These are phyloP conservation scores for Antarctomyces pellizariae DNA, from an alignment of 495 filamentous ascomycete species.

Conservation along the genomic window DNA sequence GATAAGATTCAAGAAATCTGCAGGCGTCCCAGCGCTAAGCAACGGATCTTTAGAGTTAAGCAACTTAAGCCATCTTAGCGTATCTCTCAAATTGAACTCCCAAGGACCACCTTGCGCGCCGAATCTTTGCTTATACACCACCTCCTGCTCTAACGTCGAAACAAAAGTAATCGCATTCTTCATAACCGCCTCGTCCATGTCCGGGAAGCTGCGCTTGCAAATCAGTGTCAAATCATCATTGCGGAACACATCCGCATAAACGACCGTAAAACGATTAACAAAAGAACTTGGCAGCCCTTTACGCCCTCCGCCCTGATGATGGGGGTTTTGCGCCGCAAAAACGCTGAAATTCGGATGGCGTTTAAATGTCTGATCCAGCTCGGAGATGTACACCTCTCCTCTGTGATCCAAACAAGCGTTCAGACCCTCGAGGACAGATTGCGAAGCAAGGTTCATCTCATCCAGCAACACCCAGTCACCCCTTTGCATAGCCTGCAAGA, in stretches of 20 bases:
- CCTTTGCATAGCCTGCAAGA: slow-evolving; percentile 83
- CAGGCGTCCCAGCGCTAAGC: slow-evolving; percentile 24
- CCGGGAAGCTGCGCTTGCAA: slow-evolving; percentile 50
- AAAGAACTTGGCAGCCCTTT: slow-evolving; percentile 93
- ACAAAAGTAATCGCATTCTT: slow-evolving; percentile 55
- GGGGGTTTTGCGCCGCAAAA: slow-evolving; percentile 94
- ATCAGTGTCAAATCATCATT: slow-evolving; percentile 63
- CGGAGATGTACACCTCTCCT: slow-evolving; percentile 85
- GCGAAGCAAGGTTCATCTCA: slow-evolving; percentile 97
- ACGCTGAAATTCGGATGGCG: slow-evolving; percentile 73
- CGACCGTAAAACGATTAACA: slow-evolving; percentile 93
- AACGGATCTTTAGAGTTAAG: slow-evolving; percentile 31
- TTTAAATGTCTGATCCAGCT: slow-evolving; percentile 80
- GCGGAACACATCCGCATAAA: slow-evolving; percentile 77
- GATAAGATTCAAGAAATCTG: slow-evolving; percentile 57
- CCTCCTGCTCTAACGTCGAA: slow-evolving; percentile 44
- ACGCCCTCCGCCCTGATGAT: slow-evolving; percentile 85
- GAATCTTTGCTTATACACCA: slow-evolving; percentile 38
- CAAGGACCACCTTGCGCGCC: slow-evolving; percentile 72
- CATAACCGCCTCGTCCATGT: slow-evolving; percentile 27
- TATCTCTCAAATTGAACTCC: slow-evolving; percentile 95
- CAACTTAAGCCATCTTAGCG: slow-evolving; percentile 68
- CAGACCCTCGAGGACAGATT: slow-evolving; percentile 87
- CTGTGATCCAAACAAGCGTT: slow-evolving; percentile 96
- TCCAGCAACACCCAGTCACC: slow-evolving; percentile 93